Evolutionary conservation across 495 filamentous ascomycete genomes (phyloP).

Genomic region (Emericellopsis terricola): DNA sequence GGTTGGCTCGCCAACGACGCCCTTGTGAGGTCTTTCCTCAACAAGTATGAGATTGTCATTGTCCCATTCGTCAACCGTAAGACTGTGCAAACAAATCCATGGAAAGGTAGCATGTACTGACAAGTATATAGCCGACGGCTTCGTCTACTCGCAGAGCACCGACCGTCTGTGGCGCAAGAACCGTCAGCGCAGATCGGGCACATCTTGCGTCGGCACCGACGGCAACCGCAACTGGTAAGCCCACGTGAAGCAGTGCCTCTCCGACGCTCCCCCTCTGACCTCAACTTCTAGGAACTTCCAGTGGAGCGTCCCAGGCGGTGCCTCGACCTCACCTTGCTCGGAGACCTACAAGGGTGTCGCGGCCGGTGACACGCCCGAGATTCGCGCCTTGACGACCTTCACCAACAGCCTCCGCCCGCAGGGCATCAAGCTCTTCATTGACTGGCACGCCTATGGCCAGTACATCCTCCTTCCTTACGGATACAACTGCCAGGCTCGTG

Average conservation of each 20-base stretch:
- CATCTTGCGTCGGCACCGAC: constrained; percentile 35
- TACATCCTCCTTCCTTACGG: constrained; percentile 18
- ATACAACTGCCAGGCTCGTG: constrained; percentile 15
- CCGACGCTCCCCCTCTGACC: too few species aligned
- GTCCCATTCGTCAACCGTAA: constrained; percentile 46
- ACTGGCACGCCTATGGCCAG: constrained; percentile 42
- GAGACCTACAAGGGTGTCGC: constrained; percentile 34
- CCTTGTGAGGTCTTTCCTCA: constrained; percentile 21
- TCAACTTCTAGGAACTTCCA: too few species aligned
- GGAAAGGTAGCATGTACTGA: not conserved
- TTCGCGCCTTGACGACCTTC: constrained; percentile 12
- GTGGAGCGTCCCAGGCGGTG: constrained; percentile 29
- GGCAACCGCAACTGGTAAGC: constrained; percentile 56
- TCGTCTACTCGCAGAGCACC: constrained; percentile 40
- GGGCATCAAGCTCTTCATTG: constrained; percentile 40
- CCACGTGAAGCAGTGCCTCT: too few species aligned
- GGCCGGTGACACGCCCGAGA: constrained; percentile 15
- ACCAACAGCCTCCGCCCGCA: constrained; percentile 17
- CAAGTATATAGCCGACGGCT: constrained; percentile 18
- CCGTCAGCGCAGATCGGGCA: constrained; percentile 24
- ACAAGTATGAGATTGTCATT: constrained; percentile 46
- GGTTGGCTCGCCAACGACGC: constrained; percentile 19
- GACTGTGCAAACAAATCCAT: constrained; percentile 13
- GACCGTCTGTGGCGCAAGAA: constrained; percentile 49
- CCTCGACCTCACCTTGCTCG: constrained; percentile 32